Conservation (phyloP, 805 yeast species). For the Starmerella gropengiesseri region DNA sequence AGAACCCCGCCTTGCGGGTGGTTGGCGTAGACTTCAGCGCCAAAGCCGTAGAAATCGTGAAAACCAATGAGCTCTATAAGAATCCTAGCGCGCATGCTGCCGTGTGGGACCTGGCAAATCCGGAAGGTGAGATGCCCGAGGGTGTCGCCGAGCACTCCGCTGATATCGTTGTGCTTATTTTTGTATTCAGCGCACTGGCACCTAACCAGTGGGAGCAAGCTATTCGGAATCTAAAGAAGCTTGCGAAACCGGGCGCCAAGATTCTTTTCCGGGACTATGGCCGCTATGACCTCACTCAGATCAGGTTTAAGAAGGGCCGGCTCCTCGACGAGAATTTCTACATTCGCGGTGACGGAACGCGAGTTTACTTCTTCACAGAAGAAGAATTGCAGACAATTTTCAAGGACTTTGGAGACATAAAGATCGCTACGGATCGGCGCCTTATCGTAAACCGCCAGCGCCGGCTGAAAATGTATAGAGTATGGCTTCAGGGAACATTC, state of each 20-base stretch:
- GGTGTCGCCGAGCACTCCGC: conserved; percentile 70
- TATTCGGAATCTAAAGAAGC: conserved; percentile 51
- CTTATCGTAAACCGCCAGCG: conserved; percentile 84
- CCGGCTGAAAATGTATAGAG: conserved; percentile 87
- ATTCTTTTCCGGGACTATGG: conserved; percentile 90
- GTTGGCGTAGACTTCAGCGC: conserved; percentile 84
- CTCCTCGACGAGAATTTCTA: conserved; percentile 85
- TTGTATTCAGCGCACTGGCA: conserved; percentile 82
- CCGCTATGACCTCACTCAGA: conserved; percentile 89
- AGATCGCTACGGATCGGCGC: conserved; percentile 82
- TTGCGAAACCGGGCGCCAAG: conserved; percentile 87
- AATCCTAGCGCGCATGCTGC: conserved; percentile 61
- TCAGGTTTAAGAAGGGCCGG: conserved; percentile 81
- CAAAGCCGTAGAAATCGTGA: conserved; percentile 80
- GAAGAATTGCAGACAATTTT: conserved; percentile 76
- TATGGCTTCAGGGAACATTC: conserved; percentile 93
- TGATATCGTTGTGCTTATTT: conserved; percentile 88
- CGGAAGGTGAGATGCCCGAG: conserved; percentile 65
- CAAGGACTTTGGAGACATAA: conserved; percentile 51
- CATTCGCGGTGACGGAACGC: conserved; percentile 94
- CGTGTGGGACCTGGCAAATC: conserved; percentile 91
- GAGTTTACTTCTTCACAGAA: conserved; percentile 94
- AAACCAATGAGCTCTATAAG: conserved; percentile 48
- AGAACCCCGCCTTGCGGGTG: conserved; percentile 62
- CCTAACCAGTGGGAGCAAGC: conserved; percentile 89